Percentiles rank a stretch among this genome's conserved stretches.
phyloP scores from a whole-genome alignment of 352 stramenopile species.

The Globisporangium lucens region DNA sequence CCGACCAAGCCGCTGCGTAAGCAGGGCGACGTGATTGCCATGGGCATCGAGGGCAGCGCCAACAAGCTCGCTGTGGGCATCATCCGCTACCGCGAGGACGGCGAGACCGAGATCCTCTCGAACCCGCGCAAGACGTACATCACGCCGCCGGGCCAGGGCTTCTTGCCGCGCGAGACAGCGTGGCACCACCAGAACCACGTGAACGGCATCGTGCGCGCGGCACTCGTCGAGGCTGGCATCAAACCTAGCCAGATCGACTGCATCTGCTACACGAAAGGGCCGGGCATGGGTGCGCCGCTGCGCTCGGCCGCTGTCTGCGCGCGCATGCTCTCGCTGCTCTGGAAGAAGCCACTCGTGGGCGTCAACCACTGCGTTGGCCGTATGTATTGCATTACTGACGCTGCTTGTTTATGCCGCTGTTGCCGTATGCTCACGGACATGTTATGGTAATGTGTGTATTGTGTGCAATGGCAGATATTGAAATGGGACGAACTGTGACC shows the following conservation, averaged over 20 bases:
- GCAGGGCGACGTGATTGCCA: constrained; percentile 82
- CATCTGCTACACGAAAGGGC: constrained; percentile 96
- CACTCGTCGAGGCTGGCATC: constrained; percentile 92
- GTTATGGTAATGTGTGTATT: constrained; percentile 2
- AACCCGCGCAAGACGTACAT: constrained; percentile 99
- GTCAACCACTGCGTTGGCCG: constrained; percentile 99
- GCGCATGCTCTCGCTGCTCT: constrained; percentile 93
- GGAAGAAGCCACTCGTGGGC: constrained; percentile 93
- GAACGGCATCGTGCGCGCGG: constrained; percentile 91
- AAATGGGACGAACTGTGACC: constrained; percentile 99
- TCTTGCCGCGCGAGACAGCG: constrained; percentile 97
- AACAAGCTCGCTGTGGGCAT: constrained; percentile 97
- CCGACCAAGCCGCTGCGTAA: constrained; percentile 44
- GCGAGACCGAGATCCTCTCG: constrained; percentile 92
- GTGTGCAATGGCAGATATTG: constrained; percentile 88
- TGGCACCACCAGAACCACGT: constrained; percentile 99
- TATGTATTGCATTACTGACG: constrained; percentile 29
- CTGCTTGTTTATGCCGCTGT: neutral
- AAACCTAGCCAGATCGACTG: constrained; percentile 84
- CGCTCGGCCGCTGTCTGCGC: constrained; percentile 94
- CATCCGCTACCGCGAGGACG: constrained; percentile 65
- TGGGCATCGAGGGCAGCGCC: constrained; percentile 98
- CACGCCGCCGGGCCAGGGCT: constrained; percentile 95
- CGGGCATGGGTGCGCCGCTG: constrained; percentile 98
- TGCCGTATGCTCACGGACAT: neutral